Conservation (phyloP, 352 stramenopile species). For the Thalassiosira sp. region DNA sequence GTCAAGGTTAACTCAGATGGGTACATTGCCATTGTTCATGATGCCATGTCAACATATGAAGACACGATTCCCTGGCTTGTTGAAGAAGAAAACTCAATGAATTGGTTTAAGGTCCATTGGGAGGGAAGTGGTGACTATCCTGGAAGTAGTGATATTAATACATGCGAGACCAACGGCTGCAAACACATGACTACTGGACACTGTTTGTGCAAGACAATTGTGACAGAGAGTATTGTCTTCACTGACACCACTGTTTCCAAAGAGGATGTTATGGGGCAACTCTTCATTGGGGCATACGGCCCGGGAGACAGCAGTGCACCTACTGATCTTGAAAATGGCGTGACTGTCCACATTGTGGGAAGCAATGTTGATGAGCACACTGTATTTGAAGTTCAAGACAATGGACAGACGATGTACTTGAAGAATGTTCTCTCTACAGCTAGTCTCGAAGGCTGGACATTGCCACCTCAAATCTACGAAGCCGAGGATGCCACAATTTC, state of each 20-base stretch:
- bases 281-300: slow-evolving; percentile 40
- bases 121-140: too few relatives aligned
- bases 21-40: too few relatives aligned
- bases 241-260: slow-evolving; percentile 27
- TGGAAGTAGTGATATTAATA: too few relatives aligned
- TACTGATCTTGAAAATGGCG: slow-evolving; percentile 26
- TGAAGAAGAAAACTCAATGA: too few relatives aligned
- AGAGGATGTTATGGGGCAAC: slow-evolving; percentile 44
- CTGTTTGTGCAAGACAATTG: too few relatives aligned
- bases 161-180: too few relatives aligned
- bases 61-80: too few relatives aligned
- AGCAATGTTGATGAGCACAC: slow-evolving; percentile 31
- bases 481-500: slow-evolving; percentile 42
- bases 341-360: slow-evolving; percentile 37
- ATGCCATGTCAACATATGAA: too few relatives aligned
- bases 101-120: too few relatives aligned
- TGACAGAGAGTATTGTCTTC: too few relatives aligned
- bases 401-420: slow-evolving; percentile 47
- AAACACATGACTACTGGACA: too few relatives aligned
- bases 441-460: slow-evolving; percentile 50
- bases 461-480: slow-evolving; percentile 44
- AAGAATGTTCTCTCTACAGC: slow-evolving; percentile 59
- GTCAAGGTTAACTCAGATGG: too few relatives aligned
- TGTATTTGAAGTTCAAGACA: slow-evolving; percentile 63
- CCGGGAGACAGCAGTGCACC: slow-evolving; percentile 19